A percentile compares a stretch with the other conserved stretches of the same genome.
Conservation (phyloP, 2,329 filamentous ascomycete species). For the Trichoderma semiorbis region DNA sequence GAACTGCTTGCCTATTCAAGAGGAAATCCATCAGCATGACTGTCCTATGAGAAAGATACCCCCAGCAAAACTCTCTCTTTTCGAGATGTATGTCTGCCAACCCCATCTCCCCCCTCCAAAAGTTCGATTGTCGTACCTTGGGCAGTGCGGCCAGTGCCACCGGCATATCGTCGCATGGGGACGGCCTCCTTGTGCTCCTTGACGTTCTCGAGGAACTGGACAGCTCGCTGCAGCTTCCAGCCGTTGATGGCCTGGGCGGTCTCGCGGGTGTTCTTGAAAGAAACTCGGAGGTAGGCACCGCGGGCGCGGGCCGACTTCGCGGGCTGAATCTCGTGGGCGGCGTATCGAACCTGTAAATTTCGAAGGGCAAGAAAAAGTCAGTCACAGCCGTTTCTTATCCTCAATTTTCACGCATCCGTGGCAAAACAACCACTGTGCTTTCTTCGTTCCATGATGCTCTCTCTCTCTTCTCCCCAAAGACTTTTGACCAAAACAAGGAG, state of each 20-base stretch:
- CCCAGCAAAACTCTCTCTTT: not conserved
- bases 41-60: not conserved
- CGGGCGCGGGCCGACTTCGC: slow-evolving; percentile 95
- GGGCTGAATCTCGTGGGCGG: slow-evolving; percentile 79
- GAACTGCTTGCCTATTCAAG: slow-evolving; percentile 83
- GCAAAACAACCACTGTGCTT: not conserved
- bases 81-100: not conserved
- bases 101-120: not conserved
- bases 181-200: slow-evolving; percentile 95
- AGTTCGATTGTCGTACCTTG: slow-evolving; percentile 72
- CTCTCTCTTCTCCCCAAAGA: not conserved
- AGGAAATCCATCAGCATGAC: slow-evolving; percentile 28
- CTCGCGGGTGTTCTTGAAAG: slow-evolving; percentile 99
- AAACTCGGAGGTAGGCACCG: slow-evolving; percentile 97
- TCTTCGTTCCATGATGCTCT: not conserved
- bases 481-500: not conserved
- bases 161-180: slow-evolving; percentile 96
- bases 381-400: not conserved
- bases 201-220: slow-evolving; percentile 98
- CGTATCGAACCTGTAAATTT: slow-evolving; percentile 80
- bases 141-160: slow-evolving; percentile 89
- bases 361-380: slow-evolving; percentile 25
- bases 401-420: not conserved
- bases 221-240: slow-evolving; percentile 93
- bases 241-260: slow-evolving; percentile 99